A percentile compares a stretch with the other conserved stretches of the same genome.
Evolutionary conservation across 495 filamentous ascomycete genomes (phyloP).

Genomic region (Glarea lozoyensis): DNA sequence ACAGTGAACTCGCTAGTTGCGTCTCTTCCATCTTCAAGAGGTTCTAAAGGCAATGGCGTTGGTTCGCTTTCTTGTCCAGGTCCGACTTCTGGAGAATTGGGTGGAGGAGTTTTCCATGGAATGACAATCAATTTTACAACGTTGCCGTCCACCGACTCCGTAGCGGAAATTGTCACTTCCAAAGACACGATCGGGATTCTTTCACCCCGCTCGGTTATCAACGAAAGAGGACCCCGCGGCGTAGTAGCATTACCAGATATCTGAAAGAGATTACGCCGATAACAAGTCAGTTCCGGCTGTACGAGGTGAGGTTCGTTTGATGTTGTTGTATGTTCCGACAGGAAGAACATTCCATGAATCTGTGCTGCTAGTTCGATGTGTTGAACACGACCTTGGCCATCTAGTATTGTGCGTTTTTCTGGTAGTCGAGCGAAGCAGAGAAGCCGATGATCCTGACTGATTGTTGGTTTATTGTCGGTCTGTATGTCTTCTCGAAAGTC

Average conservation of each 20-base stretch:
- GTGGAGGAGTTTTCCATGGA: conserved; percentile 88
- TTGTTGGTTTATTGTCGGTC: conserved; percentile 38
- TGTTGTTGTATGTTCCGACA: conserved; percentile 74
- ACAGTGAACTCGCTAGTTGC: conserved; percentile 66
- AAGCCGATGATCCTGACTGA: conserved; percentile 48
- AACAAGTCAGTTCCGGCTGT: conserved; percentile 81
- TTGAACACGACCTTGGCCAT: conserved; percentile 43
- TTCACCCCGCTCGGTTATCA: conserved; percentile 74
- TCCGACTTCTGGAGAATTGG: conserved; percentile 53
- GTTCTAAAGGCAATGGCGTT: conserved; percentile 63
- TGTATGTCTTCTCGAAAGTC: conserved; percentile 35
- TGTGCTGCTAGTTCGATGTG: conserved; percentile 64
- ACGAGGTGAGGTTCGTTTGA: conserved; percentile 50
- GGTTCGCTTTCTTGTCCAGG: conserved; percentile 46
- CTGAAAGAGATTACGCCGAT: conserved; percentile 87
- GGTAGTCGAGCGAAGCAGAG: conserved; percentile 42
- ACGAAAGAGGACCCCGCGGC: conserved; percentile 64
- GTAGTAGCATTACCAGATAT: conserved; percentile 80
- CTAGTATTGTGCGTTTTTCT: conserved; percentile 48
- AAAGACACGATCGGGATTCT: conserved; percentile 70
- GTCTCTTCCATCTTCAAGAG: conserved; percentile 44
- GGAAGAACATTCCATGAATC: conserved; percentile 93
- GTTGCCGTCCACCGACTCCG: conserved; percentile 84
- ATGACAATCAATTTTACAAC: conserved; percentile 88
- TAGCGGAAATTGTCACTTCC: conserved; percentile 81